Base-by-base conservation (phyloP, 1,284 basidiomycete species). In the Ustilago curta region DNA sequence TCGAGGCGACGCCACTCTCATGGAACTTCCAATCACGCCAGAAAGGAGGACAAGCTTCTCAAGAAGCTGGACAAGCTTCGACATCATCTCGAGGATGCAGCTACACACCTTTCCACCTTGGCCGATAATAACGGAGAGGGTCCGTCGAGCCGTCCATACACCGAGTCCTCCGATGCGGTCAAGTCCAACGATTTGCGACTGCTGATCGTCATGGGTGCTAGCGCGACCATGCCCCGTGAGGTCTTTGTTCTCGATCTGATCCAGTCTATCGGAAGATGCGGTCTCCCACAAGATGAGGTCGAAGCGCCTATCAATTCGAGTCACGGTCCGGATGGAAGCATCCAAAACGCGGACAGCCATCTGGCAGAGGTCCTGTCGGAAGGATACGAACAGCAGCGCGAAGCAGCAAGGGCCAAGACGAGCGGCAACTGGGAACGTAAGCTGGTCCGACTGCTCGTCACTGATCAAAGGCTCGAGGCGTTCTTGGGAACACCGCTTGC, bases 341-440 rank as follows among this genome's bases (percentile, higher is more conserved):
- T 40, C 18, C 23, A 61, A 25, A 9, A 40, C 7, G 9, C 31
- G 19, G 49, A 60, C 3, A 21, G 3, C 3, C 21, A 53, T n/a
- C 60, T 59, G 12, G 6, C 43, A 1, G 18, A 50, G 12, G 51
- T 65, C 19, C 31, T 55, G 3, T 43, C 55, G 2, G 32, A 54
- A 18, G 51, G 44, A 2, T 71, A 66, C 11, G 31, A 67, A 3
- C 18, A 37, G 11, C 47, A 59, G 14, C 53, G 64, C 42, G 37
- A 64, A 14, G 48, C 47, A 23, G 76, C 68, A 14, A 59, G 76
- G 19, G 48, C 61, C 35, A 79, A 78, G 52, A 71, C 65, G n/a
- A 62, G 64, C 50, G 59, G 49, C 48, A 58, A 70, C 19, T 68
- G 77, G 59, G 78, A 78, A 32, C 76, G 78, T 51, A 74, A 73